phyloP scores from a whole-genome alignment of 2,329 filamentous ascomycete genomes.

The Xylaria sp. region DNA sequence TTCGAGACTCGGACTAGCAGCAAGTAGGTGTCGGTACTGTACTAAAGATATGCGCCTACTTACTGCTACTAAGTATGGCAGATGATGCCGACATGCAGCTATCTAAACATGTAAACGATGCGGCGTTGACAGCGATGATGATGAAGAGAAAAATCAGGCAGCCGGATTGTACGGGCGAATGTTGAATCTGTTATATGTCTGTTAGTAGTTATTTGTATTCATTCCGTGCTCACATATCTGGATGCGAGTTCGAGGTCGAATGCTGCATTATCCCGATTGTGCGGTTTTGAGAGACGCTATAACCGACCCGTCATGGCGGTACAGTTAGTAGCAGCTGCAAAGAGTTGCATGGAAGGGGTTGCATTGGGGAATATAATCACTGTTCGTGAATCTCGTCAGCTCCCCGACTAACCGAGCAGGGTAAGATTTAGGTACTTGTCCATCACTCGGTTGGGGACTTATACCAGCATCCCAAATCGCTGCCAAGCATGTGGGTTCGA shows the following conservation, averaged over 20 bases:
- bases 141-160: too few species aligned
- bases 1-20: slow-evolving; percentile 8
- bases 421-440: background rate
- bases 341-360: background rate
- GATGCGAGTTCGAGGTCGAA: background rate
- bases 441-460: background rate
- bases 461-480: background rate
- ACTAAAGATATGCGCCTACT: background rate
- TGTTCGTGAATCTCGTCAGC: too few species aligned
- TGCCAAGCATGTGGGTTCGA: background rate
- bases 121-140: background rate
- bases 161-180: too few species aligned
- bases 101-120: background rate
- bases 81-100: background rate
- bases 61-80: background rate
- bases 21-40: background rate
- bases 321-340: background rate
- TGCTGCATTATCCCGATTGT: background rate
- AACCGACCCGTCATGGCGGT: background rate
- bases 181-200: too few species aligned
- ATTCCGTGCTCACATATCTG: too few species aligned
- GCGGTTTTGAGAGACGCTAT: background rate
- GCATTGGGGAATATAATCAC: background rate
- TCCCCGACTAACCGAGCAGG: too few species aligned
- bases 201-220: too few species aligned